Base-by-base conservation (phyloP, 441 rosid species). In the Aleurites moluccanus region DNA sequence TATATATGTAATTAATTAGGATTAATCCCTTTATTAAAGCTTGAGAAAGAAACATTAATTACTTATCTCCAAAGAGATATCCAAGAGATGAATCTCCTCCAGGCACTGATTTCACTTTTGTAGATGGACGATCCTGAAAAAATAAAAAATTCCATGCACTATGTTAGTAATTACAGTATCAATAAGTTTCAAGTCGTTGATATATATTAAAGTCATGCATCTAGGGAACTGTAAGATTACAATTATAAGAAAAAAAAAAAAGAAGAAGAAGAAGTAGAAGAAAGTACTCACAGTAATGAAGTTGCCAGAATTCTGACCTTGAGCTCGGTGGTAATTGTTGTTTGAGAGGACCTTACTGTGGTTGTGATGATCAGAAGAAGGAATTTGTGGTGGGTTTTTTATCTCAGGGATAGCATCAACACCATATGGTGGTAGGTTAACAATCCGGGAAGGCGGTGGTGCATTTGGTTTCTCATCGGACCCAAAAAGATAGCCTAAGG, bases 51-150 rank as follows among this genome's bases (percentile, higher is more conserved):
- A 50, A 33, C 9, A 53, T 16, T 53, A 21, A 15, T 75, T 85
- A 88, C 86, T 92, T 87, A 76, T 92, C 92, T 80, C 94, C 96
- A 71, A 92, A 90, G 49, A 92, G 73, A 84, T 92, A 90, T 21
- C 96, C 96, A 16, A 92, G 88, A 40, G 92, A 87, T 70, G 94
- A 92, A 67, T 81, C 86, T 78, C 97, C 94, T 77, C 94, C 97
- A 5, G 94, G 96, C 80, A 78, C 97, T 28, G 97, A 91, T 74
- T 88, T 89, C 66, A 92, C 96, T 76, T 84, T 89, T 10, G 97
- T 92, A 2, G 94, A 85, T n/a, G 96, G 96, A 50, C 96, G 93
- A 84, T 86, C 97, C 96, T 92, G 85, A 72, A 73, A 65, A 3
- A 40, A 21, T n/a, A 74, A 6, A 0, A 38, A 38, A 38, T 38